phyloP scores from a whole-genome alignment of 2,329 filamentous ascomycete genomes.

The Penicillium polonicum region DNA sequence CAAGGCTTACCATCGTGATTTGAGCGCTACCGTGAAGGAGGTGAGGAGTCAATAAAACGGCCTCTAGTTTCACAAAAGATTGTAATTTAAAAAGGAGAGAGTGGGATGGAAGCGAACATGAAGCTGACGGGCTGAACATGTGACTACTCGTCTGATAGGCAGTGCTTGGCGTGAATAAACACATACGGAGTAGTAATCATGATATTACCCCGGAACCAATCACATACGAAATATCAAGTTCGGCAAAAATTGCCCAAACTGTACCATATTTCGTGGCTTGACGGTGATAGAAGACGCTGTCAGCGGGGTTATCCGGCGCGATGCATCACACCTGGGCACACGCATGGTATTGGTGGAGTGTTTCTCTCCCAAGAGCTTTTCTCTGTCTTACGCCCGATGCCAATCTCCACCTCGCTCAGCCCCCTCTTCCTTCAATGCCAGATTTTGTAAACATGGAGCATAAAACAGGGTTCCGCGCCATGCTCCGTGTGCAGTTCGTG shows the following conservation, averaged over 20 bases:
- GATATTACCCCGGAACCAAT: conserved; percentile 11
- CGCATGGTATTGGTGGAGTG: not conserved
- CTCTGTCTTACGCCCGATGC: conserved; percentile 9
- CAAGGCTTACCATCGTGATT: not conserved
- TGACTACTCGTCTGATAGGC: conserved; percentile 3
- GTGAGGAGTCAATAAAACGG: not conserved
- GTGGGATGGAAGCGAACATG: not conserved
- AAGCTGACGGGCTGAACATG: conserved; percentile 6
- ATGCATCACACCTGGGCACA: not conserved
- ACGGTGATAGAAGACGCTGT: not conserved
- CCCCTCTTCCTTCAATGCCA: conserved; percentile 25
- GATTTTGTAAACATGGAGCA: conserved; percentile 50
- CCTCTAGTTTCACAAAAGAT: not conserved
- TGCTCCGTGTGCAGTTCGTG: conserved; percentile 46
- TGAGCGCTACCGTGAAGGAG: too few relatives aligned
- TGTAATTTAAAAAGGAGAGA: not conserved
- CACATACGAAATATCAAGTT: not conserved
- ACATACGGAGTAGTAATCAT: not conserved
- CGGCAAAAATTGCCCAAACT: conserved; percentile 16
- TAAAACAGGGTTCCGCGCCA: conserved; percentile 49
- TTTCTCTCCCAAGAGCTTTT: not conserved
- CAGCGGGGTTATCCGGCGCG: not conserved
- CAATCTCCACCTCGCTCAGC: conserved; percentile 2
- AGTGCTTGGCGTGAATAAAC: not conserved
- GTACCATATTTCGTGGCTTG: not conserved